phyloP scores from a whole-genome alignment of 441 rosid species.

The Populus hybrid region DNA sequence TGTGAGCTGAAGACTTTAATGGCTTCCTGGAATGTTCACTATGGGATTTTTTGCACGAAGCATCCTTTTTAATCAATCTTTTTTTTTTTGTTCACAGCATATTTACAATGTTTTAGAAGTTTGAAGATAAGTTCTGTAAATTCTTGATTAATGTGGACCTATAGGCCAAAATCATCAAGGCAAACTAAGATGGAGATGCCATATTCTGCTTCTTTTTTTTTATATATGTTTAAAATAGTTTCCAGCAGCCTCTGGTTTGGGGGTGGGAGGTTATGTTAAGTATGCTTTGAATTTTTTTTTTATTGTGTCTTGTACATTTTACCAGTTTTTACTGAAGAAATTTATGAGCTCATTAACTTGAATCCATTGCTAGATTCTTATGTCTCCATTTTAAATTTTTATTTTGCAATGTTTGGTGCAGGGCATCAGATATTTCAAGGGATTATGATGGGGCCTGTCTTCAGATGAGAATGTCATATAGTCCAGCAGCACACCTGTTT shows the following conservation, averaged over 20 bases:
- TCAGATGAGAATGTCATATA: conserved; percentile 72
- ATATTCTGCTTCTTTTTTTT: background rate
- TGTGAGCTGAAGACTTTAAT: background rate
- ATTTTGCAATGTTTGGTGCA: conserved; percentile 18
- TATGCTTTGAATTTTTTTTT: background rate
- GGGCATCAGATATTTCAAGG: conserved; percentile 62
- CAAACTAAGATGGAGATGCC: background rate
- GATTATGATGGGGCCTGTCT: conserved; percentile 66
- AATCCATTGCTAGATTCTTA: background rate
- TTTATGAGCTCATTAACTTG: background rate
- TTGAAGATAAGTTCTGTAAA: background rate
- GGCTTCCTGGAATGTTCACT: background rate
- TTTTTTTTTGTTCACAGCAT: background rate
- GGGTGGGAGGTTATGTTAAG: background rate
- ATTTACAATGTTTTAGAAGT: background rate
- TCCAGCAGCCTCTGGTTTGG: background rate
- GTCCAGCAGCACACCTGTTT: conserved; percentile 67
- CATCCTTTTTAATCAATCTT: background rate
- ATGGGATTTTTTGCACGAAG: background rate
- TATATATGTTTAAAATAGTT: background rate
- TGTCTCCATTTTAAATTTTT: conserved; percentile 7
- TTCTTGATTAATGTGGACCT: background rate
- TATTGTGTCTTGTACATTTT: background rate
- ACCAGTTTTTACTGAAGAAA: background rate
- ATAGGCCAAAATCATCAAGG: background rate